Evolutionary conservation across 169 alveolate species (phyloP).

Genomic region (Plasmodium cynomolgi): DNA sequence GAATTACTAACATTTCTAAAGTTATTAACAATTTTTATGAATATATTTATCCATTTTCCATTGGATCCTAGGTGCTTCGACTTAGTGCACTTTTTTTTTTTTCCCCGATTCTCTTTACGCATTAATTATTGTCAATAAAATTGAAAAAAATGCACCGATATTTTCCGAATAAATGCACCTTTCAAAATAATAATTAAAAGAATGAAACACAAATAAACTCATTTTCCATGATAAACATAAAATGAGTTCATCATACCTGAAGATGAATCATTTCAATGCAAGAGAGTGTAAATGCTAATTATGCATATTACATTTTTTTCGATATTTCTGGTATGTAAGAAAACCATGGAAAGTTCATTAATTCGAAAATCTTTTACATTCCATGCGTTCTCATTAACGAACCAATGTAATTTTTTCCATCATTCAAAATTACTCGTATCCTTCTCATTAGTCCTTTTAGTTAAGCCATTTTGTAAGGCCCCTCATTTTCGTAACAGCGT

Average conservation of each 20-base stretch:
- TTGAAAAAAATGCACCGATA: background rate
- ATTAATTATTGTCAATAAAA: too few species aligned
- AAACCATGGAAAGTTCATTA: background rate
- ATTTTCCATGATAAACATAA: background rate
- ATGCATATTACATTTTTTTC: background rate
- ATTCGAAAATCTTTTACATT: background rate
- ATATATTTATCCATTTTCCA: background rate
- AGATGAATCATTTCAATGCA: background rate
- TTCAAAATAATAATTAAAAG: too few species aligned
- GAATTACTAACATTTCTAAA: background rate
- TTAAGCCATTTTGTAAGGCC: background rate
- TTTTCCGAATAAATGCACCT: background rate
- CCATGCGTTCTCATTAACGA: background rate
- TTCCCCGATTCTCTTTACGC: background rate
- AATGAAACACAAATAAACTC: background rate
- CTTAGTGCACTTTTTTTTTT: background rate
- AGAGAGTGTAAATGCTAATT: background rate
- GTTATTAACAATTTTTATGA: background rate
- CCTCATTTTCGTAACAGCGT: background rate
- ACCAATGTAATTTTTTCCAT: background rate
- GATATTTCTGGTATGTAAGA: too few species aligned
- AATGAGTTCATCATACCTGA: background rate
- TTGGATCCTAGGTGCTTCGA: background rate
- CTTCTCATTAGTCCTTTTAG: too few species aligned
- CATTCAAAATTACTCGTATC: background rate